Percentiles rank a stretch among this genome's conserved stretches.
Evolutionary conservation across 768 basidiomycete genomes (phyloP).

Genomic region (Sarcodon sp.): DNA sequence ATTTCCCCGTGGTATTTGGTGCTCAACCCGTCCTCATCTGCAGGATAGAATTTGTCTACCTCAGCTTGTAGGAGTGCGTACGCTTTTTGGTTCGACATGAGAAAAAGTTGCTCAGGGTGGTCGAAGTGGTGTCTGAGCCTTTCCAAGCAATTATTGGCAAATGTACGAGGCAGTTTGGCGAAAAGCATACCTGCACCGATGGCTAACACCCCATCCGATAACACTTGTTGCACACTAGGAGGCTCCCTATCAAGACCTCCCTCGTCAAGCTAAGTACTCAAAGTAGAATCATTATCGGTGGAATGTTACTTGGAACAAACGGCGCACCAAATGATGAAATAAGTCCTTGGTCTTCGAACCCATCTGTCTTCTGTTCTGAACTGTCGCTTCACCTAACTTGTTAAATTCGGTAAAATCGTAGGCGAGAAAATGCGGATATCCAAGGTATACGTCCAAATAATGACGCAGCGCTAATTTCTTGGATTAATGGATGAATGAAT

Average conservation of each 20-base stretch:
- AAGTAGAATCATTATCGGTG: background rate
- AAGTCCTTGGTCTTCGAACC: background rate
- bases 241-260: conserved; percentile 13
- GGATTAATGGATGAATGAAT: too few species aligned
- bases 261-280: conserved; percentile 11
- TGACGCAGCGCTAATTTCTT: too few species aligned
- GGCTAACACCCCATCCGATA: conserved; percentile 23
- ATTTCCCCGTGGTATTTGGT: conserved; percentile 9
- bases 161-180: too few species aligned
- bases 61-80: conserved; percentile 15
- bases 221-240: conserved; percentile 16
- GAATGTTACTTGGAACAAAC: background rate
- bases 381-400: background rate
- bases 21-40: conserved; percentile 8
- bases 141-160: too few species aligned
- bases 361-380: background rate
- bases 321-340: background rate
- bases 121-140: conserved; percentile 33
- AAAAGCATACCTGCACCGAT: conserved; percentile 24
- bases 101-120: conserved; percentile 17
- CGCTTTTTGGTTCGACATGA: conserved; percentile 11
- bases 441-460: background rate
- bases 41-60: conserved; percentile 14
- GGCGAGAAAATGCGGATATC: too few species aligned
- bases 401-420: conserved; percentile 7